Evolutionary conservation across 352 stramenopile genomes (phyloP).

Genomic region (Albugo candida): DNA sequence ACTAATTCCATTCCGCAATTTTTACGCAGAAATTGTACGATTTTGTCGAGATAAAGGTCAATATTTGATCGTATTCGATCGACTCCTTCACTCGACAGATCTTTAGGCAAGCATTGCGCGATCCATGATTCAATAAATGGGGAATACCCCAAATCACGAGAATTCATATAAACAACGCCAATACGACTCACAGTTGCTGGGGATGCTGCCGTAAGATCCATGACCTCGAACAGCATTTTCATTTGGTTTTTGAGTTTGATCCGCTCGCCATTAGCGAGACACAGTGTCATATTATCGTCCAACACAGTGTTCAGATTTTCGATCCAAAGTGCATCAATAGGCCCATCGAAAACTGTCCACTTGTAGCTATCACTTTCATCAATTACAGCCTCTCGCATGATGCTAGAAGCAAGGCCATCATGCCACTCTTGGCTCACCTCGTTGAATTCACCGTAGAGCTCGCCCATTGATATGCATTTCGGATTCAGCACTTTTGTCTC

Average conservation of each 20-base stretch:
- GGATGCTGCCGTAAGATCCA: slow-evolving; percentile 82
- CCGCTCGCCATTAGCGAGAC: slow-evolving; percentile 83
- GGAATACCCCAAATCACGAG: slow-evolving; percentile 75
- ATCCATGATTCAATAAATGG: slow-evolving; percentile 84
- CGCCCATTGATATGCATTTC: slow-evolving; percentile 71
- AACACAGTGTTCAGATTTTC: slow-evolving; percentile 94
- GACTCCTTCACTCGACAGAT: slow-evolving; percentile 19
- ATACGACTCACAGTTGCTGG: slow-evolving; percentile 77
- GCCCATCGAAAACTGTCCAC: slow-evolving; percentile 88
- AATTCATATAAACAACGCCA: slow-evolving; percentile 61
- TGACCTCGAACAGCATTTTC: slow-evolving; percentile 90
- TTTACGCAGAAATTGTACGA: slow-evolving; percentile 55
- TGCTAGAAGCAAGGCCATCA: slow-evolving; percentile 57
- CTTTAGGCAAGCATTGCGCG: slow-evolving; percentile 24
- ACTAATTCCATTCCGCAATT: slow-evolving; percentile 59
- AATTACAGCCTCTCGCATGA: slow-evolving; percentile 54
- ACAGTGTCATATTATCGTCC: slow-evolving; percentile 91
- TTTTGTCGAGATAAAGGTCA: slow-evolving; percentile 36
- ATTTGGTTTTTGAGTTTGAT: slow-evolving; percentile 81
- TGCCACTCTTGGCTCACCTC: slow-evolving; percentile 82
- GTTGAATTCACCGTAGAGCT: slow-evolving; percentile 76
- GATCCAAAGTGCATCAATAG: slow-evolving; percentile 90
- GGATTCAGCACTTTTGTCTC: slow-evolving; percentile 54
- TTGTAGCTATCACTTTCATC: slow-evolving; percentile 43
- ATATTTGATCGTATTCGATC: slow-evolving; percentile 30